phyloP scores from a whole-genome alignment of 352 stramenopile species.

The Pythium brassicae region DNA sequence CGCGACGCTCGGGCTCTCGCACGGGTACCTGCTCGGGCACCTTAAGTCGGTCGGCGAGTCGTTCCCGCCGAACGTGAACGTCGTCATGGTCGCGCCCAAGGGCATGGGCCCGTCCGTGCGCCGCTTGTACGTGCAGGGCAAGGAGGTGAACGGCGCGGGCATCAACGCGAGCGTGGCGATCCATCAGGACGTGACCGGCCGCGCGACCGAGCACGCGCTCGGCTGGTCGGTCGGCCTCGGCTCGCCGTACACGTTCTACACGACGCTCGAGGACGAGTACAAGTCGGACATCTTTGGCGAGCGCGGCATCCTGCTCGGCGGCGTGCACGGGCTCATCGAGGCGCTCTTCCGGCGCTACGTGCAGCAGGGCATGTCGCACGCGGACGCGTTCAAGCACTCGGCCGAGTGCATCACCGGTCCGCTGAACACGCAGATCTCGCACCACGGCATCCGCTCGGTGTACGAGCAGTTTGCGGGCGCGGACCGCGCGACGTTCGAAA shows the following conservation, averaged over 20 bases:
- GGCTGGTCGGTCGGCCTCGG: constrained; percentile 96
- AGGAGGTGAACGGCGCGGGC: constrained; percentile 96
- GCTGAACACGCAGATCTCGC: constrained; percentile 97
- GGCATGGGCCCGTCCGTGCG: constrained; percentile 96
- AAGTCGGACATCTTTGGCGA: constrained; percentile 98
- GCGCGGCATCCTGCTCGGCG: constrained; percentile 95
- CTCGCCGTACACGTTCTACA: constrained; percentile 98
- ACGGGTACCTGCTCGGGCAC: constrained; percentile 97
- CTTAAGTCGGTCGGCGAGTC: constrained; percentile 93
- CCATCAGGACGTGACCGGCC: constrained; percentile 93
- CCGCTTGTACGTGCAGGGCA: constrained; percentile 97
- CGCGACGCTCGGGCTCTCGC: constrained; percentile 94
- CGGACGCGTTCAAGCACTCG: constrained; percentile 96
- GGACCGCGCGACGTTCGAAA: constrained; percentile 93
- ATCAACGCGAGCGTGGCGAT: constrained; percentile 97
- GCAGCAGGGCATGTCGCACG: constrained; percentile 90
- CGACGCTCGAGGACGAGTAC: constrained; percentile 95
- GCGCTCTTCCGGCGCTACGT: constrained; percentile 96
- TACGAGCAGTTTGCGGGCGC: constrained; percentile 92
- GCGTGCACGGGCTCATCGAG: constrained; percentile 97
- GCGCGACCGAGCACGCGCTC: constrained; percentile 93
- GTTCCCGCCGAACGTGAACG: constrained; percentile 96
- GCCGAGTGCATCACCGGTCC: constrained; percentile 97
- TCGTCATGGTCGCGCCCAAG: constrained; percentile 98
- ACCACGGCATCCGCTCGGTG: constrained; percentile 95